Evolutionary conservation across 108 stramenopile genomes (phyloP).

Genomic region (Cafeteria roenbergensis): DNA sequence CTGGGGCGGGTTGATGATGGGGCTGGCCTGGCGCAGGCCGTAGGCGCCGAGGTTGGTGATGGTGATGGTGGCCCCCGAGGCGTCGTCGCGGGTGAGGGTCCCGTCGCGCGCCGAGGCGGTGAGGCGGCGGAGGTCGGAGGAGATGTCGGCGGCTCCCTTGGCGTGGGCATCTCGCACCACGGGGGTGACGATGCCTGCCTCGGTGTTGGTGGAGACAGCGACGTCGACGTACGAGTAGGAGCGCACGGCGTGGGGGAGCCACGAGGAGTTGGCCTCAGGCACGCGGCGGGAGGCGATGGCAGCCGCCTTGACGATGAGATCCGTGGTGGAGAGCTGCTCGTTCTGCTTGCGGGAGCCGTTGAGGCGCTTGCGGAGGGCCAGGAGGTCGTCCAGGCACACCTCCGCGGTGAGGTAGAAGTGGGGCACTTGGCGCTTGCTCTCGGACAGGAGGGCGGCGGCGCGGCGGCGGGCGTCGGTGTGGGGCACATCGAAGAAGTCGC

Average conservation of each 20-base stretch:
- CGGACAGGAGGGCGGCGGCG: constrained; percentile 56
- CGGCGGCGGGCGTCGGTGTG: constrained; percentile 39
- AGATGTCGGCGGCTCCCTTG: constrained; percentile 57
- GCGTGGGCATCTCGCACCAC: constrained; percentile 64
- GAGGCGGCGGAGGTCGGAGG: constrained; percentile 18
- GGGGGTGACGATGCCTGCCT: constrained; percentile 63
- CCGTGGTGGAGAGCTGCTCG: constrained; percentile 63
- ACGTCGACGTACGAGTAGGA: constrained; percentile 75
- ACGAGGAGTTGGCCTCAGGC: constrained; percentile 76
- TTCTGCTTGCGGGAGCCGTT: constrained; percentile 39
- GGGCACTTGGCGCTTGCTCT: constrained; percentile 74
- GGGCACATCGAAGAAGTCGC: constrained; percentile 54
- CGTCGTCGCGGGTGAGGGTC: constrained; percentile 8
- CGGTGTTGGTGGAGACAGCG: constrained; percentile 51
- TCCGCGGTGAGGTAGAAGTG: constrained; percentile 92
- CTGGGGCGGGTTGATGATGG: constrained; percentile 91
- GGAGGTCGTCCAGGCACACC: constrained; percentile 59
- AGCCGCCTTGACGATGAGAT: constrained; percentile 79
- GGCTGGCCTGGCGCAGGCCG: constrained; percentile 80
- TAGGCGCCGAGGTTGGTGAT: constrained; percentile 89
- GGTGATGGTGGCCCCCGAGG: constrained; percentile 57
- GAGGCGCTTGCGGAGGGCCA: constrained; percentile 60
- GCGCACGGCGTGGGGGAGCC: constrained; percentile 56
- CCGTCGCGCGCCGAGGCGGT: constrained; percentile 25
- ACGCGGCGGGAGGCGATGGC: constrained; percentile 63